Conservation (phyloP, 108 stramenopile genomes). For the Hondaea fermentalgiana region DNA sequence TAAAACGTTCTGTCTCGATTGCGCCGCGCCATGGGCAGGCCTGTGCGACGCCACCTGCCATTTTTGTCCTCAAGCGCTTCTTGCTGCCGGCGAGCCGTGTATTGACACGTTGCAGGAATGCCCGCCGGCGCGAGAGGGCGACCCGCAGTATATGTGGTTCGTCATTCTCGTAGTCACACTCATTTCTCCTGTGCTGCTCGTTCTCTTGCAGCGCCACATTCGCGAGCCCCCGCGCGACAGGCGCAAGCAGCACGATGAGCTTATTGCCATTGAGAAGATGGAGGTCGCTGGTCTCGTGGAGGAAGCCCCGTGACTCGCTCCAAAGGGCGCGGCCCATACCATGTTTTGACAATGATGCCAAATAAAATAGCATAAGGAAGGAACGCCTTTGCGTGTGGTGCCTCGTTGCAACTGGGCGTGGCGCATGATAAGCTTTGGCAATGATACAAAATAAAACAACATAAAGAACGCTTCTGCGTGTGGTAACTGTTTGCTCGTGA, state of each 20-base stretch:
- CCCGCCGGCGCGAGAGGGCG: background rate
- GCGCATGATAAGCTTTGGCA: too few relatives aligned
- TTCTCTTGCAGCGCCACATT: conserved; percentile 28
- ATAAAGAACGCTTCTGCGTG: too few relatives aligned
- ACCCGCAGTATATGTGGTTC: conserved; percentile 57
- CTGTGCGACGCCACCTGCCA: background rate
- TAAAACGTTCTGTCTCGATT: background rate
- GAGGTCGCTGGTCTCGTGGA: background rate
- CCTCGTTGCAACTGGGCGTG: too few relatives aligned
- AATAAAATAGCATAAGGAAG: too few relatives aligned
- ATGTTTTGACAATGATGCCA: too few relatives aligned
- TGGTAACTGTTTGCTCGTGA: too few relatives aligned
- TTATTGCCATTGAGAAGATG: background rate
- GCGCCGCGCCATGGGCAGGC: background rate
- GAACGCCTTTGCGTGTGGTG: too few relatives aligned
- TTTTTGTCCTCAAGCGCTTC: background rate
- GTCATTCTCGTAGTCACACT: conserved; percentile 60
- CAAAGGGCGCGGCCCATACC: too few relatives aligned
- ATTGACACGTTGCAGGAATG: conserved; percentile 46
- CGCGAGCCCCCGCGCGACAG: background rate
- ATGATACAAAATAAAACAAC: too few relatives aligned
- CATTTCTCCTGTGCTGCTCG: conserved; percentile 51
- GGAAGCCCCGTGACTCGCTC: background rate
- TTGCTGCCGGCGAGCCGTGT: conserved; percentile 40
- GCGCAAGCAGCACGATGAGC: background rate